Conservation (phyloP, 352 stramenopile genomes). For the Globisporangium solare region DNA sequence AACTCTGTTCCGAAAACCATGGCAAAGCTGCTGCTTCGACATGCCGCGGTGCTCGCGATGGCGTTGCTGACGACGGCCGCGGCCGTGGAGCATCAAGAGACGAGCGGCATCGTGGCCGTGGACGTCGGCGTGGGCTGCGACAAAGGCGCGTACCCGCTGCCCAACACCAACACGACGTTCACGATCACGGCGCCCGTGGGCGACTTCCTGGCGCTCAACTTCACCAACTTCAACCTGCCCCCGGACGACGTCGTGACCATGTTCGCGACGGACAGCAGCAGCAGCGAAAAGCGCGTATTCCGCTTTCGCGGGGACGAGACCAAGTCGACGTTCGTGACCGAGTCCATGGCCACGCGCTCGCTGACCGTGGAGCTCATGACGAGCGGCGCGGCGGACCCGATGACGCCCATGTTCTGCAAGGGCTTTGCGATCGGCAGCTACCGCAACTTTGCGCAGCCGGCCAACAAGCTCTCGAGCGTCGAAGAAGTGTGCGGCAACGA, state of each 20-base stretch:
- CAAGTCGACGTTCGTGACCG: slow-evolving; percentile 29
- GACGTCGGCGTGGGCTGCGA: slow-evolving; percentile 34
- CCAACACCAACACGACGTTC: slow-evolving; percentile 21
- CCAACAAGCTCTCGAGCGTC: slow-evolving; percentile 19
- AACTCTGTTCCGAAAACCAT: not conserved
- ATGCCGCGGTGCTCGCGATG: not conserved
- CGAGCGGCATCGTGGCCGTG: not conserved
- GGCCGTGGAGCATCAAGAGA: not conserved
- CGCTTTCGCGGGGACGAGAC: slow-evolving; percentile 33
- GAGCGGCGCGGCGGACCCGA: slow-evolving; percentile 9
- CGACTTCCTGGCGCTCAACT: slow-evolving; percentile 60
- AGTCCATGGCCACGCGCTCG: slow-evolving; percentile 27
- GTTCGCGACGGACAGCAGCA: slow-evolving; percentile 14
- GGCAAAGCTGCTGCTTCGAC: not conserved
- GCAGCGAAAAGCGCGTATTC: slow-evolving; percentile 16
- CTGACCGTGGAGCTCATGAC: slow-evolving; percentile 55
- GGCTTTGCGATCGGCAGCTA: slow-evolving; percentile 54
- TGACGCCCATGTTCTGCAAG: slow-evolving; percentile 25
- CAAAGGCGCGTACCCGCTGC: slow-evolving; percentile 19
- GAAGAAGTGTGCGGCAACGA: slow-evolving; percentile 62
- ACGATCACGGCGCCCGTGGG: slow-evolving; percentile 40
- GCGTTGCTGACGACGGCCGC: not conserved
- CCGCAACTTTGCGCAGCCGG: slow-evolving; percentile 27
- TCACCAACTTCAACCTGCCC: slow-evolving; percentile 60
- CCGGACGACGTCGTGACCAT: slow-evolving; percentile 51